Evolutionary conservation across 1,284 basidiomycete genomes (phyloP).

Genomic region (Rhodotorula glutinis): DNA sequence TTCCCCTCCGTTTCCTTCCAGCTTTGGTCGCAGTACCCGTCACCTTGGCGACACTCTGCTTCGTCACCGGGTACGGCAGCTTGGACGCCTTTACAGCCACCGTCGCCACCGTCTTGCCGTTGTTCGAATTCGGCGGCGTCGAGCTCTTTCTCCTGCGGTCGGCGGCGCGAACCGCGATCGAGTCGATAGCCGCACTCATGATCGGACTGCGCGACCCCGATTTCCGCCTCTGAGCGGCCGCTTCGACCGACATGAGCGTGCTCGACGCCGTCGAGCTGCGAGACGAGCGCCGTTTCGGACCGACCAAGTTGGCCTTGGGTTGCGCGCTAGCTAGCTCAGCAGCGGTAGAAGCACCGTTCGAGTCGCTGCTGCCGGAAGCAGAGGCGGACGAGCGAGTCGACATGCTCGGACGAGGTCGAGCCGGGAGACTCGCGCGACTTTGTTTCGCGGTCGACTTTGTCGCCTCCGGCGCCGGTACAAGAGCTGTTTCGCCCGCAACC

Average conservation of each 20-base stretch:
- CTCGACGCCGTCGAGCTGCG: background rate
- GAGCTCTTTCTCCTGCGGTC: background rate
- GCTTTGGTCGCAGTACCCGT: slow-evolving; percentile 5
- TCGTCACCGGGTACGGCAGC: slow-evolving; percentile 11
- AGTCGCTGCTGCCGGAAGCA: background rate
- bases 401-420: background rate
- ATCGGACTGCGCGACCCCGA: no score
- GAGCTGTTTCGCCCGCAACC: no score
- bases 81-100: background rate
- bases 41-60: slow-evolving; percentile 4
- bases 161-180: background rate
- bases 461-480: no score
- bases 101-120: background rate
- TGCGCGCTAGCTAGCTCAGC: no score
- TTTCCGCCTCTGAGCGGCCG: background rate
- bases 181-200: no score
- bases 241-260: background rate
- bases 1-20: background rate
- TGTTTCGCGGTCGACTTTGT: background rate
- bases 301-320: no score
- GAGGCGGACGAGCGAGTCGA: background rate
- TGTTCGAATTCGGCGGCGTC: background rate
- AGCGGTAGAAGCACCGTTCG: background rate
- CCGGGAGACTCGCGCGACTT: background rate
- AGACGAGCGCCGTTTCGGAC: background rate